phyloP scores from a whole-genome alignment of 2,329 filamentous ascomycete genomes.

The Cladorrhinum sp. region DNA sequence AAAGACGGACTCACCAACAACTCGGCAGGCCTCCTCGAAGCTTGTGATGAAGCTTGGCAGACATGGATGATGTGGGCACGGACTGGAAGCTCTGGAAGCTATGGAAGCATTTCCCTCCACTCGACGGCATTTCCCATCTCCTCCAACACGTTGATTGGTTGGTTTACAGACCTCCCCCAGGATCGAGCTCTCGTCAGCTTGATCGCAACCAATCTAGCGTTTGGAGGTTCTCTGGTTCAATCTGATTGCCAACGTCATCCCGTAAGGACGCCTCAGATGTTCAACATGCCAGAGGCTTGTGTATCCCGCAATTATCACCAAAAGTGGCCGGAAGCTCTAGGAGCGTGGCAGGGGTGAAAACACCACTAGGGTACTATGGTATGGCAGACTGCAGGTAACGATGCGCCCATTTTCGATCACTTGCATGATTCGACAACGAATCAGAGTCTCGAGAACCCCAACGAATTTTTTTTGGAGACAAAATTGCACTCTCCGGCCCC shows the following conservation, averaged over 20 bases:
- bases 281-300: too few species aligned
- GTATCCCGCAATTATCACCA: not conserved
- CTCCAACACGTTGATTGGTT: not conserved
- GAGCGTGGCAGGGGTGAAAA: not conserved
- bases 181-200: not conserved
- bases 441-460: not conserved
- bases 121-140: not conserved
- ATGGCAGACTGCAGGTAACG: slow-evolving; percentile 14
- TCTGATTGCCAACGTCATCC: not conserved
- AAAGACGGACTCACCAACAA: too few species aligned
- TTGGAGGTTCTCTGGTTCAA: too few species aligned
- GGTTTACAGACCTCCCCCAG: not conserved
- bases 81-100: slow-evolving; percentile 20
- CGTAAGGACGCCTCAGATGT: not conserved
- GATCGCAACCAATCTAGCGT: not conserved
- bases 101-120: not conserved
- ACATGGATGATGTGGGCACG: slow-evolving; percentile 12
- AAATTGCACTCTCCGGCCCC: not conserved
- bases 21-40: not conserved
- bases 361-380: not conserved
- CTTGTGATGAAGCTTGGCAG: not conserved
- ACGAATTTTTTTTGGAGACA: not conserved
- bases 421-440: slow-evolving; percentile 14
- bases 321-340: not conserved
- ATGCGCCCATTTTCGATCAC: slow-evolving; percentile 14